Evolutionary conservation across 2,329 filamentous ascomycete genomes (phyloP), one percentile per base, ranked within the genome.

Genomic region (Alternaria sp.): DNA sequence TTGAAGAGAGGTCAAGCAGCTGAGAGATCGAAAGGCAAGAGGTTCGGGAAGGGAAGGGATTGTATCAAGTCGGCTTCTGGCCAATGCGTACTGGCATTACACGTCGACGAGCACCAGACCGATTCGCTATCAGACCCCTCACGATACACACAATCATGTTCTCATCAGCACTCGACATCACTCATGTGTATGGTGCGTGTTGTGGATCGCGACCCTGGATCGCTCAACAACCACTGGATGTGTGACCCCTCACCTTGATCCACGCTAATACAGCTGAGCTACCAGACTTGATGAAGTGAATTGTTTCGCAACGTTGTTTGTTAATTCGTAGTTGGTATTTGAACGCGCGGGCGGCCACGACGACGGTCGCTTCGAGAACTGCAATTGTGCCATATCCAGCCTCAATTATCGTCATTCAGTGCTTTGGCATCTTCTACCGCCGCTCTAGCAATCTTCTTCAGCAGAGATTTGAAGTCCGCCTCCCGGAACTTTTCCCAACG

Each of bases 401-500:
- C 23, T 65, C 51, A 65, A 19, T 25, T 49, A 13, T 77, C 74
- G 40, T 78, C 73, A 61, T 83, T 79, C 67, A 87, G 70, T 30
- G 70, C 74, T 75, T 85, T 89, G 44, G 88, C 86, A 84, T 92
- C 90, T 57, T 87, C 86, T 25, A 98, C 94, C 0, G 90, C 93
- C 44, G 89, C 87, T 73, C 94, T 86, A 3, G 93, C 92, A 80
- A 95, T 90, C 82, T 91, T 93, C 86, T 99, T 99, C 78, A 99
- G 81, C 71, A 96, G 83, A 6, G 86, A 87, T 81, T 93, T 91
- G 83, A 93, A 90, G 68, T 97, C 93, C 3, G 91, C 91, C 83
- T 98, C 96, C 13, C 95, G 85, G 79, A 92, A 98, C 76, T 86
- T 88, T 68, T 93, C 92, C 92, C 93, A 97, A 40, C 89, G 88